Percentiles rank a stretch among this genome's conserved stretches.
Conservation (phyloP, 1,139 yeast genomes). For the Kodamaea sp. region DNA sequence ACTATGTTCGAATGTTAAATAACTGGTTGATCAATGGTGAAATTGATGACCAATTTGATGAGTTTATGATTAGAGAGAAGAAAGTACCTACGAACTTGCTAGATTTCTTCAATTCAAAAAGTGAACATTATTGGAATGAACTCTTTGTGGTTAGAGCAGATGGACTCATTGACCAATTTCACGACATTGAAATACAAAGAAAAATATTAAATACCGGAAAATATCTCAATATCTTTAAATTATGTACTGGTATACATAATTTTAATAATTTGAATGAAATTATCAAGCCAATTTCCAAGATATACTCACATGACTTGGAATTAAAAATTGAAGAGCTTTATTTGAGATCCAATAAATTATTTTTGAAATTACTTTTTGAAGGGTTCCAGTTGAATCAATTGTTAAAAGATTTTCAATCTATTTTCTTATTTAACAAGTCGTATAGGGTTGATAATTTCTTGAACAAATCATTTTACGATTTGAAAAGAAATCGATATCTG, state of each 20-base stretch:
- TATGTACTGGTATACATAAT: conserved; percentile 46
- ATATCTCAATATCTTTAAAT: conserved; percentile 68
- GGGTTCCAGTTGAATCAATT: conserved; percentile 56
- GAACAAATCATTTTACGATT: conserved; percentile 30
- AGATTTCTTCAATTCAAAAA: conserved; percentile 43
- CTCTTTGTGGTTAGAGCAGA: conserved; percentile 72
- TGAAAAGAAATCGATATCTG: conserved; percentile 31
- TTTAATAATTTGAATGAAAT: conserved; percentile 28
- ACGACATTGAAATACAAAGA: conserved; percentile 50
- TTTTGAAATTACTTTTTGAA: conserved; percentile 55
- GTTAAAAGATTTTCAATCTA: conserved; percentile 47
- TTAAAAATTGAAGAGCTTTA: conserved; percentile 62
- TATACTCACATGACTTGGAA: conserved; percentile 59
- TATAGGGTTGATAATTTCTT: conserved; percentile 48
- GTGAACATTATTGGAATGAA: conserved; percentile 86
- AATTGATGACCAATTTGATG: conserved; percentile 76
- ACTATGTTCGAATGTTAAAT: conserved; percentile 67
- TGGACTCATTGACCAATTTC: conserved; percentile 69
- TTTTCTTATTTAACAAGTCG: conserved; percentile 49
- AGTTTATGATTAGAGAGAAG: conserved; percentile 65
- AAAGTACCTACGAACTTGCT: conserved; percentile 28
- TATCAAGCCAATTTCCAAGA: conserved; percentile 29
- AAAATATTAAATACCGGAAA: conserved; percentile 83
- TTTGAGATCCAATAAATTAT: conserved; percentile 59
- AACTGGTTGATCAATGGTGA: conserved; percentile 76